These are phyloP conservation scores for Colletotrichum endophyticum DNA, from an alignment of 2,329 filamentous ascomycete species.

Conservation along the genomic window DNA sequence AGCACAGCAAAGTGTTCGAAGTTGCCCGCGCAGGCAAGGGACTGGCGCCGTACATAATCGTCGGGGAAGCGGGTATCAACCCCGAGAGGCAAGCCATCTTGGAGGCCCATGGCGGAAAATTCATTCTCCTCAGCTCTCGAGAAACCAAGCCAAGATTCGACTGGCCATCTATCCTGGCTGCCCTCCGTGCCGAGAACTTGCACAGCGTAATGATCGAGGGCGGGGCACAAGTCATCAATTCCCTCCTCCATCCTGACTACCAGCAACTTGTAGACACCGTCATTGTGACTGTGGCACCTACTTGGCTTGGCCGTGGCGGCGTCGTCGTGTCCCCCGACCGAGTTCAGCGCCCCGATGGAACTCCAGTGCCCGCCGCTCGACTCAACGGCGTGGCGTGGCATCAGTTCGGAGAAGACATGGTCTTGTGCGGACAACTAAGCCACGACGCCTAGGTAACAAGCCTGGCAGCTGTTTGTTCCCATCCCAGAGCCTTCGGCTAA, in stretches of 20 bases:
- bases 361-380: constrained; percentile 65
- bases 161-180: constrained; percentile 69
- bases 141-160: constrained; percentile 49
- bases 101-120: constrained; percentile 57
- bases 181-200: constrained; percentile 65
- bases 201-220: constrained; percentile 91
- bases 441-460: constrained; percentile 1
- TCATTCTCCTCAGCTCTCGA: constrained; percentile 41
- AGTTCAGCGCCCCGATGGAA: constrained; percentile 52
- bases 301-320: constrained; percentile 84
- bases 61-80: constrained; percentile 45
- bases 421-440: constrained; percentile 73
- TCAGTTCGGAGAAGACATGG: constrained; percentile 81
- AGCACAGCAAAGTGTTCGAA: constrained; percentile 68
- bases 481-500: background rate
- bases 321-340: constrained; percentile 77
- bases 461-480: background rate
- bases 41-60: constrained; percentile 75
- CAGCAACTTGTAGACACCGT: constrained; percentile 74
- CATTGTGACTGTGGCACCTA: constrained; percentile 88
- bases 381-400: constrained; percentile 74
- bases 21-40: constrained; percentile 70
- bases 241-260: constrained; percentile 69
- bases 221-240: constrained; percentile 82
- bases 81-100: constrained; percentile 47